These are phyloP conservation scores for Rhododendron williamsianum DNA, from an alignment of 148 eudicot genomes.

Conservation along the genomic window DNA sequence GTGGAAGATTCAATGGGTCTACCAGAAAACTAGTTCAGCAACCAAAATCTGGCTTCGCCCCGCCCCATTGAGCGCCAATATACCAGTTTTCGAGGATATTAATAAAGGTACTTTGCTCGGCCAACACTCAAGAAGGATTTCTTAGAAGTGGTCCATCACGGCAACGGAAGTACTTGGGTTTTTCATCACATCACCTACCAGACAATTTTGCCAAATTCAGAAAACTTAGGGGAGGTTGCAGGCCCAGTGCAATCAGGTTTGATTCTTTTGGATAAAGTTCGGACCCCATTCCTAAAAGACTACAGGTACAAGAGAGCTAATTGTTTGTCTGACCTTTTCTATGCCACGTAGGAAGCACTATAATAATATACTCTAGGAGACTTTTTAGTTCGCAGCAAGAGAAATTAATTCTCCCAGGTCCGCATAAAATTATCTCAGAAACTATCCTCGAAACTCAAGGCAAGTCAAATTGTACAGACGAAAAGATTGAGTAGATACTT, in stretches of 20 bases:
- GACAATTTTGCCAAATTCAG: background rate
- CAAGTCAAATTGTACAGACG: background rate
- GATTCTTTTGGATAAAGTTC: background rate
- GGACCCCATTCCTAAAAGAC: background rate
- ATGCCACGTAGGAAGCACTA: background rate
- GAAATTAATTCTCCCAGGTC: background rate
- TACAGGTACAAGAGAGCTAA: background rate
- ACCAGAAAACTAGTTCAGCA: background rate
- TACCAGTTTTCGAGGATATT: background rate
- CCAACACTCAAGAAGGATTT: background rate
- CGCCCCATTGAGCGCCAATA: background rate
- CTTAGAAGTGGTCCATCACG: background rate
- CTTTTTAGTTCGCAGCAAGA: background rate
- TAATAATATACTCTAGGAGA: background rate
- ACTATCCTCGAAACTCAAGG: background rate
- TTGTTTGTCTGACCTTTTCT: background rate
- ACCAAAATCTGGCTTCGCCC: background rate
- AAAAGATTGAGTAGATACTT: slow-evolving; percentile 36
- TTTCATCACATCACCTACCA: background rate
- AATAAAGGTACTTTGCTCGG: background rate
- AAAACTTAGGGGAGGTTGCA: background rate
- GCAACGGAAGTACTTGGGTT: background rate
- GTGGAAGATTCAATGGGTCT: background rate
- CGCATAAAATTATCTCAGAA: background rate
- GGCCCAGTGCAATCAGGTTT: background rate